phyloP scores from a whole-genome alignment of 345 rosid genomes.

The Adansonia digitata region DNA sequence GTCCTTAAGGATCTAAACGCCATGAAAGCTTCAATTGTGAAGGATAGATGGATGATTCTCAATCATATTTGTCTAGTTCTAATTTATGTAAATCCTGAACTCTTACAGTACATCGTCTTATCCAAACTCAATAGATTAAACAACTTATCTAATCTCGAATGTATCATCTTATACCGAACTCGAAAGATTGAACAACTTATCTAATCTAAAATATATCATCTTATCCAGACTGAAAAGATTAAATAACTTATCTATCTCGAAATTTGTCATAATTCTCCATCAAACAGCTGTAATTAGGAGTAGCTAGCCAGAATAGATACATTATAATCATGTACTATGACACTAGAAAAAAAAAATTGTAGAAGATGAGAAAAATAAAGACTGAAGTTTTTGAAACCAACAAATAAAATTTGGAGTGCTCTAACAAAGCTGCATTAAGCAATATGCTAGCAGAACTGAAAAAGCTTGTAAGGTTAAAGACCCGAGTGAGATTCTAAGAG shows the following conservation, averaged over 20 bases:
- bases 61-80: neutral
- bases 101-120: neutral
- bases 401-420: neutral
- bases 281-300: neutral
- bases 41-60: neutral
- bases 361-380: neutral
- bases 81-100: neutral
- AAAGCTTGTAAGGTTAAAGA: neutral
- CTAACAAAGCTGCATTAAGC: conserved; percentile 14
- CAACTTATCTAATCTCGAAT: neutral
- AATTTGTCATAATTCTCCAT: neutral
- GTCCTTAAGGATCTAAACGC: neutral
- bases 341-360: neutral
- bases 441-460: conserved; percentile 13
- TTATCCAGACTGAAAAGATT: neutral
- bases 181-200: no score
- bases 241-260: neutral
- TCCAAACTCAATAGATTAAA: neutral
- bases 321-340: conserved; percentile 14
- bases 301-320: conserved; percentile 7
- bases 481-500: conserved; percentile 15
- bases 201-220: no score
- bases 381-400: neutral
- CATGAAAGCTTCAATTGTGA: neutral
- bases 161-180: no score